Conservation (phyloP, 495 filamentous ascomycete species). For the Trichocladium uniseriatum region DNA sequence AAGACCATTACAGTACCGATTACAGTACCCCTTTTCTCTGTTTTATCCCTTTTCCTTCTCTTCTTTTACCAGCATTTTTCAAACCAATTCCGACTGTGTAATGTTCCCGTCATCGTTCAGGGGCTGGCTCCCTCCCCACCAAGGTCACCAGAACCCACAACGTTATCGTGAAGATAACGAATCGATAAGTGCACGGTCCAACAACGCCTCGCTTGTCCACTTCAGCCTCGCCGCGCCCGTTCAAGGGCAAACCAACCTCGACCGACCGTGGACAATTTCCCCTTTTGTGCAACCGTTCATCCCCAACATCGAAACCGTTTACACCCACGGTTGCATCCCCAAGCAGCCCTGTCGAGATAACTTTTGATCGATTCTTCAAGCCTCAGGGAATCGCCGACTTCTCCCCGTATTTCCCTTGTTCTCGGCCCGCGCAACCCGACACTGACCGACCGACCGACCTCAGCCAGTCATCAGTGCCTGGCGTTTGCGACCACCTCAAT, state of each 20-base stretch:
- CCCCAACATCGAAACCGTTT: background rate
- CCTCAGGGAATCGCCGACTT: background rate
- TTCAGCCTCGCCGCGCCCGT: constrained; percentile 13
- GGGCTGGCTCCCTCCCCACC: too few species aligned
- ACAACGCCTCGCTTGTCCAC: background rate
- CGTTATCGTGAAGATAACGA: too few species aligned
- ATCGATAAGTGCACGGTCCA: background rate
- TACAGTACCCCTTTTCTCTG: too few species aligned
- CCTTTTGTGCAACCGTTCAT: constrained; percentile 2
- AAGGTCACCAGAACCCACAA: too few species aligned
- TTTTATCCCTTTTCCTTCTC: too few species aligned
- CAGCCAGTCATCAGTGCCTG: background rate
- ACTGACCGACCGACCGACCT: background rate
- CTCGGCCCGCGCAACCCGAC: background rate
- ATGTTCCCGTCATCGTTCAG: too few species aligned
- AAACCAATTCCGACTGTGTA: too few species aligned
- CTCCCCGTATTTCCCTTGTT: background rate
- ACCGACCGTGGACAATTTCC: constrained; percentile 1
- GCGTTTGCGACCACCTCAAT: background rate
- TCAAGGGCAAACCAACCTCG: constrained; percentile 6
- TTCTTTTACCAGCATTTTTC: too few species aligned
- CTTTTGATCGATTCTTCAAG: background rate
- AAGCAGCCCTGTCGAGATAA: background rate
- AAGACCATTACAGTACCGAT: too few species aligned
- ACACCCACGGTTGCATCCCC: background rate